Evolutionary conservation across 2,329 filamentous ascomycete genomes (phyloP), one percentile per base, ranked within the genome.

Genomic region (Aspergillus hortae): DNA sequence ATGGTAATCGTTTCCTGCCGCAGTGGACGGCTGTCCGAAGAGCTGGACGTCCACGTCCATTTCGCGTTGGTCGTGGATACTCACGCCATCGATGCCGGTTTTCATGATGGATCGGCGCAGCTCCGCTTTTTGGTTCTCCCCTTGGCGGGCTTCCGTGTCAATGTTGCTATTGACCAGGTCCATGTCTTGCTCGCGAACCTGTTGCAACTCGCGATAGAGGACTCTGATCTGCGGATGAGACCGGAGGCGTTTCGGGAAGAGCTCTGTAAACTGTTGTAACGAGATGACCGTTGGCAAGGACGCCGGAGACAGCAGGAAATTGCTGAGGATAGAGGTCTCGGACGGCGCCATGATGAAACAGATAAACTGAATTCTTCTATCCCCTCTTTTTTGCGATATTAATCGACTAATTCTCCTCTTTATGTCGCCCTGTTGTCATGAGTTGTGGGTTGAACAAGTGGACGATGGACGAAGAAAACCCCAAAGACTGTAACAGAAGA

Each of bases 171-270:
- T 78, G 12, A 95, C 85, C 4, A 75, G 69, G 61, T 92, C 88
- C 49, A 90, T 80, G 10, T 87, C 76, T 44, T 80, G 78, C 55
- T 86, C 84, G 49, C 90, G 84, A 66, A 91, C 82, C 53, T 85
- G 80, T 63, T 94, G 88, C 2, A 95, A 79, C 67, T 94, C 88
- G 44, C 88, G 84, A 67, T 95, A 95, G 4, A 96, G 77, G 0
- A 79, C 76, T 51, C 84, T 82, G 44, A 92, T 79, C 51, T 87
- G 84, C 0, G 87, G 82, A 44, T 85, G 86, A 21, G 79, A 75
- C 53, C 85, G 86, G 46, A 85, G 77, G 36, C 81, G 71, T 46
- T 80, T 82, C 10, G 90, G 90, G 64, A 95, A 94, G 40, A 92
- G 79, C 25, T 85, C 79, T 41, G 83, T 84, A 75, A 95, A 95